Conservation (phyloP, 2,329 filamentous ascomycete species). For the Cryphonectria parasitica region DNA sequence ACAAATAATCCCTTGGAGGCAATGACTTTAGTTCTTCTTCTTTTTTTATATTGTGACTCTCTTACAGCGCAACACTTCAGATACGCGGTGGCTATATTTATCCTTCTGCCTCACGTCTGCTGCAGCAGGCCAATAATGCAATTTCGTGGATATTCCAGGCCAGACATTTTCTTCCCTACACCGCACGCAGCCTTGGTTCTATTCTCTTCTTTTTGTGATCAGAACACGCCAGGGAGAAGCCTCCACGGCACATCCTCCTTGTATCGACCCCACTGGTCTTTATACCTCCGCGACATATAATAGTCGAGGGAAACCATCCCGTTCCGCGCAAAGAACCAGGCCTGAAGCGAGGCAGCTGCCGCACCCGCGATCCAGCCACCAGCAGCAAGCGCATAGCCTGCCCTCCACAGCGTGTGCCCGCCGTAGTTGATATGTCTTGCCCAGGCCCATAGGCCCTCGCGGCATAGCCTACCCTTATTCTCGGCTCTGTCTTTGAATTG, state of each 20-base stretch:
- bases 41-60: neutral
- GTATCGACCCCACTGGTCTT: slow-evolving; percentile 45
- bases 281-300: slow-evolving; percentile 44
- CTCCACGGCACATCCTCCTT: slow-evolving; percentile 43
- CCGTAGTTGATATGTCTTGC: slow-evolving; percentile 48
- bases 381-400: slow-evolving; percentile 40
- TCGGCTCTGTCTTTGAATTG: slow-evolving; percentile 43
- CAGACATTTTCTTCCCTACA: neutral
- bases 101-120: neutral
- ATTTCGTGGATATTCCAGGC: neutral
- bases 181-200: too few relatives aligned
- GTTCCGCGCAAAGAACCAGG: slow-evolving; percentile 38
- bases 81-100: neutral
- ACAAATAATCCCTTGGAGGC: too few relatives aligned
- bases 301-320: slow-evolving; percentile 41
- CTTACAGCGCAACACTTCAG: too few relatives aligned
- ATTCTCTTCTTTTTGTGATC: neutral
- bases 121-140: neutral
- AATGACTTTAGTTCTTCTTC: neutral
- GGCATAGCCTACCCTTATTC: slow-evolving; percentile 45
- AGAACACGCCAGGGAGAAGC: slow-evolving; percentile 45
- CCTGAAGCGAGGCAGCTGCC: slow-evolving; percentile 37
- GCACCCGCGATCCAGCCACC: slow-evolving; percentile 42
- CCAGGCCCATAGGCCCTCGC: slow-evolving; percentile 43
- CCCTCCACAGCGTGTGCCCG: slow-evolving; percentile 43